These are phyloP conservation scores for Auricularia auricula-judae DNA, from an alignment of 768 basidiomycete genomes.

Conservation along the genomic window DNA sequence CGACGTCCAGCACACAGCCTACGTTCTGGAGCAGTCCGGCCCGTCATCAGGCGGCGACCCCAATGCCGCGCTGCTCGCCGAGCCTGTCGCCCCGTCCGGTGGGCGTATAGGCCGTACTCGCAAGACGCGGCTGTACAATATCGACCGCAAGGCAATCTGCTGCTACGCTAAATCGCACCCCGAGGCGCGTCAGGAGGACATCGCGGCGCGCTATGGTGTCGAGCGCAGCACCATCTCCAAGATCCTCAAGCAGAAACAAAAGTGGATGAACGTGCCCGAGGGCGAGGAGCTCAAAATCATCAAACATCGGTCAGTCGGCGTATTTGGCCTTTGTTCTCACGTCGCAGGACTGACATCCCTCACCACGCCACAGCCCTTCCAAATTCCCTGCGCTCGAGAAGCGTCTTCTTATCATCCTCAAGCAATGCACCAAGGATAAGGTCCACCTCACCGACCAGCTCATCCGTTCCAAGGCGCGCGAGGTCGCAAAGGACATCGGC, in stretches of 20 bases:
- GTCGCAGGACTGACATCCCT: not conserved
- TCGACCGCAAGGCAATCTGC: constrained; percentile 69
- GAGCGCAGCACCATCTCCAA: constrained; percentile 93
- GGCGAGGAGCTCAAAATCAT: constrained; percentile 47
- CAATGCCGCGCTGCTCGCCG: not conserved
- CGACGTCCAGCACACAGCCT: not conserved
- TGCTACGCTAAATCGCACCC: constrained; percentile 51
- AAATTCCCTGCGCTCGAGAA: constrained; percentile 74
- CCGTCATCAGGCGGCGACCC: not conserved
- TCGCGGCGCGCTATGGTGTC: constrained; percentile 62
- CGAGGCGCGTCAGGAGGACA: constrained; percentile 71
- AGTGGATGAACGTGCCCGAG: constrained; percentile 63
- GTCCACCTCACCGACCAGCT: constrained; percentile 50
- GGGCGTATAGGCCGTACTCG: not conserved
- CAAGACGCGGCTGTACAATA: constrained; percentile 65
- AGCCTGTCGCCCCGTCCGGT: not conserved
- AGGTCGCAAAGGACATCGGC: constrained; percentile 44
- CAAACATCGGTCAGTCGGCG: constrained; percentile 50
- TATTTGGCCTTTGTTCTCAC: not conserved
- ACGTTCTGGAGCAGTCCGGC: not conserved
- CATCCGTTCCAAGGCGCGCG: constrained; percentile 55
- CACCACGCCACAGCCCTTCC: constrained; percentile 39
- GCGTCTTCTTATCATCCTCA: constrained; percentile 49
- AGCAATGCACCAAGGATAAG: constrained; percentile 35
- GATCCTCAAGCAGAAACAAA: constrained; percentile 74